Base-by-base conservation (phyloP, 1,139 yeast species). In the Spencermartinsiella ligniputridi region DNA sequence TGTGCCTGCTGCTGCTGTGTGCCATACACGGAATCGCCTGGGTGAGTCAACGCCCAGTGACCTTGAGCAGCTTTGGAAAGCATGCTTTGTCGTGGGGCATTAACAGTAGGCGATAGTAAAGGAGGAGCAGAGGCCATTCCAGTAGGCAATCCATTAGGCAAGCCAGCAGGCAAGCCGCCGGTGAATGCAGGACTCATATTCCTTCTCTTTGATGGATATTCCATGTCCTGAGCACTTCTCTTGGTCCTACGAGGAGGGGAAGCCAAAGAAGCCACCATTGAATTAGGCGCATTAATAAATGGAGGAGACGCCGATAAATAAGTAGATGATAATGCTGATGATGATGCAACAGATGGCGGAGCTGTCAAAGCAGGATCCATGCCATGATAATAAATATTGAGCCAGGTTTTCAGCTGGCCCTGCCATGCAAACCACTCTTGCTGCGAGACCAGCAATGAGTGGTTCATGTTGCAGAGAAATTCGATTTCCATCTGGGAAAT, bases 401-500 rank as follows among this genome's bases (percentile, higher is more conserved):
- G 49, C 61, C 61, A 57, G 5, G 50, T 37, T 35, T 51, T 47
- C 15, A 60, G 54, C 24, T 51, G 48, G 22, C 40, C 37, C 40
- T 55, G 61, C 66, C 69, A 66, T 12, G 39, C 41, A 12, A 41
- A 42, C 69, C 69, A 66, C 20, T 56, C 57, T 3, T 42, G 29
- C 1, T 49, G 44, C 17, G 55, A 41, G 3, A 66, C 63, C 30
- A 52, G 52, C 25, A 67, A 54, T 5, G 55, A 50, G 52, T 66
- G 68, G 15, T 58, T 42, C 49, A 67, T 52, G 37, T 60, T 60
- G 11, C 52, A 47, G 20, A 67, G 55, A 42, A 67, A 66, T 54
- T 67, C 70, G 25, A 60, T 76, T 67, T 90, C 97, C 65, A 79
- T 73, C 29, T 69, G 66, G 60, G 85, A 84, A 48, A 90, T 73